Evolutionary conservation across 139 green algal species (phyloP).

Genomic region (Haematococcus lacustris): DNA sequence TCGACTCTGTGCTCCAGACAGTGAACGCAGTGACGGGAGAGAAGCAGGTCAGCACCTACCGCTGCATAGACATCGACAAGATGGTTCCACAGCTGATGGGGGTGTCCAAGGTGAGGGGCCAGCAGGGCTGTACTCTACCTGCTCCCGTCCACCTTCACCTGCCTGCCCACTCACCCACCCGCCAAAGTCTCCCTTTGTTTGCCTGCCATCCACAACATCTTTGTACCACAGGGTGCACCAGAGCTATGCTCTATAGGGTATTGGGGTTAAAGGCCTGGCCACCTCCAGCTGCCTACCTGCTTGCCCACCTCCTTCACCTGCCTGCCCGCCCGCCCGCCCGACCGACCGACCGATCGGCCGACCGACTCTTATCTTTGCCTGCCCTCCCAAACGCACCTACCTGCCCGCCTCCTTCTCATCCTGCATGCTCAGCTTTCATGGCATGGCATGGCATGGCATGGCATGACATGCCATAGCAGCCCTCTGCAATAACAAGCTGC

Average conservation of each 20-base stretch:
- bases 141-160: too few relatives aligned
- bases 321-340: too few relatives aligned
- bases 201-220: neutral
- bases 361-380: too few relatives aligned
- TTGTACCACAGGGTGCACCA: neutral
- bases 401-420: too few relatives aligned
- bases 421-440: neutral
- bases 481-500: too few relatives aligned
- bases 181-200: too few relatives aligned
- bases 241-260: neutral
- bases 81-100: constrained; percentile 89
- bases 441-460: constrained; percentile 1
- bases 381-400: too few relatives aligned
- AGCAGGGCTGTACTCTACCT: neutral
- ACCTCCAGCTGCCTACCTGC: neutral
- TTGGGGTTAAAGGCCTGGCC: neutral
- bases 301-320: too few relatives aligned
- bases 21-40: constrained; percentile 61
- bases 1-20: constrained; percentile 70
- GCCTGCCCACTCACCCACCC: too few relatives aligned
- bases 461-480: neutral
- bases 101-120: constrained; percentile 68
- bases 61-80: constrained; percentile 79
- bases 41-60: constrained; percentile 50
- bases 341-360: too few relatives aligned